Evolutionary conservation across 2,329 filamentous ascomycete species (phyloP).

Genomic region (Trichothecium sympodiale): DNA sequence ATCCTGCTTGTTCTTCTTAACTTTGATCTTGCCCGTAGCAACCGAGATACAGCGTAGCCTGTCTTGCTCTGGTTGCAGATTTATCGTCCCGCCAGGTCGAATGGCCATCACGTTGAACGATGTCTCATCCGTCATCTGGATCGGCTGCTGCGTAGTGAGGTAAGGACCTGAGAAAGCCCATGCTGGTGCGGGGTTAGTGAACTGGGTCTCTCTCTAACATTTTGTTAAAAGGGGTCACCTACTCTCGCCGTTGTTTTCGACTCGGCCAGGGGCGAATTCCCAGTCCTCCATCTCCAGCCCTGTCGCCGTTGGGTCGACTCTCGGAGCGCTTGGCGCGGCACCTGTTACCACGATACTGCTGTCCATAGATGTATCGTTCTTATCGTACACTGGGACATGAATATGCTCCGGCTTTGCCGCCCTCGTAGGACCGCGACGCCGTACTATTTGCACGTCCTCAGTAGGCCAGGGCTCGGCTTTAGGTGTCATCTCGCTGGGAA

Average conservation of each 20-base stretch:
- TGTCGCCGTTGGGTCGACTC: neutral
- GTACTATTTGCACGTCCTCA: constrained; percentile 1
- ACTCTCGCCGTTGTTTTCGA: constrained; percentile 22
- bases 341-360: neutral
- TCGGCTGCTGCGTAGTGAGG: constrained; percentile 22
- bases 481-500: neutral
- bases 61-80: constrained; percentile 16
- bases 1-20: constrained; percentile 23
- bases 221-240: constrained; percentile 10
- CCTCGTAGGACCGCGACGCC: neutral
- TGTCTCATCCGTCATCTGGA: constrained; percentile 24
- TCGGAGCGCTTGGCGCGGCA: neutral
- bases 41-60: constrained; percentile 28
- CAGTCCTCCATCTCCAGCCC: constrained; percentile 28
- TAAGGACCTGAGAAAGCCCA: constrained; percentile 33
- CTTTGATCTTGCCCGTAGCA: constrained; percentile 26
- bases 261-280: constrained; percentile 33
- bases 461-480: neutral
- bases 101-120: constrained; percentile 28
- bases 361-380: too few species aligned
- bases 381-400: neutral
- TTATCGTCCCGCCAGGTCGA: constrained; percentile 24
- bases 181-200: constrained; percentile 15
- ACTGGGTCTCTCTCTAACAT: neutral
- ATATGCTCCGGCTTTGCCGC: neutral